Base-by-base conservation (phyloP, 768 basidiomycete species). In the Cubamyces sp. region DNA sequence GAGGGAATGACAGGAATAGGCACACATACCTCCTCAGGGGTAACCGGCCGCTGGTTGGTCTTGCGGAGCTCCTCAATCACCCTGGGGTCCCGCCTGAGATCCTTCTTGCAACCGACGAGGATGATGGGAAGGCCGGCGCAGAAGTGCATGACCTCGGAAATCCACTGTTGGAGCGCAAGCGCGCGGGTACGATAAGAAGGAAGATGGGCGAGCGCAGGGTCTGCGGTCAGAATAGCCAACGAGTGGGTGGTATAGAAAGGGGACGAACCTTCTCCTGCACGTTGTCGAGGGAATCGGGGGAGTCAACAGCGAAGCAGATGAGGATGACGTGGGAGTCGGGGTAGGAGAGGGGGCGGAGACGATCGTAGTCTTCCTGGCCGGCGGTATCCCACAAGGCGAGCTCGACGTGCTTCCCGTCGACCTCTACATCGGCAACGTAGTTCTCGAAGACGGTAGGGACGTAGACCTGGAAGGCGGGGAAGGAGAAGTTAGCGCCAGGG, bases 311-410 rank as follows among this genome's bases (percentile, higher is more conserved):
- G 76, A 97, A 99, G 77, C 96, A 98, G 78, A 99, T 97, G 69
- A 98, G 86, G 80, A 99, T 98, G 77, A 99, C 96, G 75, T 99
- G 96, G n/a, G 94, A 96, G 80, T 98, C 96, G 59, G 96, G 96
- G 79, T 99, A 99, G 70, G 91, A 93, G 74, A 99, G 86, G 63
- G 97, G 97, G 59, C 97, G 87, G 68, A 99, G 92, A 70, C 96
- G 92, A 78, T 98, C 97, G 77, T 98, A 98, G 76, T 98, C 97
- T 79, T 98, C 96, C 77, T 98, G 96, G 56, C 97, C 97, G 37
- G 97, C 96, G 54, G 97, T 98, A 96, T 98, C 97, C 97, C 97
- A 98, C 70, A 99, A 80, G 28, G 97, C 96, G 71, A 99, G 84
- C 78, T 99, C 97, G 70, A 98, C 96, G 74, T 96, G 93, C 81